Base-by-base conservation (phyloP, 2,329 filamentous ascomycete species). In the Monosporascus sp. region DNA sequence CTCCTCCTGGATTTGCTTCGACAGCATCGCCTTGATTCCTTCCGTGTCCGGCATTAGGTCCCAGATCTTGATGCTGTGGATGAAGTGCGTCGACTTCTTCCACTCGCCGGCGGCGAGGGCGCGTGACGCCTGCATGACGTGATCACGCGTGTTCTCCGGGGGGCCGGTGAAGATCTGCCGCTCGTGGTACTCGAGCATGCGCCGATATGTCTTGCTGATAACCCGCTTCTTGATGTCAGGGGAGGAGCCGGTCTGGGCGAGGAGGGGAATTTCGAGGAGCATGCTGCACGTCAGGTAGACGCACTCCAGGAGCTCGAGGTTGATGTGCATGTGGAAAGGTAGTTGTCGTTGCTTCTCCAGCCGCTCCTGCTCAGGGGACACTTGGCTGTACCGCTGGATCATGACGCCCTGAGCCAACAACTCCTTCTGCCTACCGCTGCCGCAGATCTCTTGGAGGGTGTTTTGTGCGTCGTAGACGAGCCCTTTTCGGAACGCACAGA, bases 251-350 rank as follows among this genome's bases (percentile, higher is more conserved):
- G 93, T 95, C 75, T 97, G 94, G 48, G 94, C 95, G 63, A 99
- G 86, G 47, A 97, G 86, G 55, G 94, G 94, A 58, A 99, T 97
- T 77, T 99, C 94, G 53, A 99, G 84, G 60, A 99, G 88, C 94
- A 99, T 99, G 75, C 91, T 97, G 79, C 93, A 97, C 49, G 94
- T 97, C 55, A 99, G 83, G 77, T 99, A 99, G 57, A 97, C 93
- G 68, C 94, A 97, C 78, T 99, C 94, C 39, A 99, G 83, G 52
- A 99, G 84, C 73, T 99, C 94, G 50, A 99, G 83, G 80, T 99
- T 99, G 80, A 99, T 99, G 82, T 99, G 94, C 91, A 99, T 97
- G 79, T 99, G 94, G 86, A 99, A 99, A 38, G 94, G 94, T 62
- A 99, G 83, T 76, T 99, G 94, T 65, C 94, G 87, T 76, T 97